phyloP scores from a whole-genome alignment of 306 rosid genomes.

The Cucurbita argyrosperma region DNA sequence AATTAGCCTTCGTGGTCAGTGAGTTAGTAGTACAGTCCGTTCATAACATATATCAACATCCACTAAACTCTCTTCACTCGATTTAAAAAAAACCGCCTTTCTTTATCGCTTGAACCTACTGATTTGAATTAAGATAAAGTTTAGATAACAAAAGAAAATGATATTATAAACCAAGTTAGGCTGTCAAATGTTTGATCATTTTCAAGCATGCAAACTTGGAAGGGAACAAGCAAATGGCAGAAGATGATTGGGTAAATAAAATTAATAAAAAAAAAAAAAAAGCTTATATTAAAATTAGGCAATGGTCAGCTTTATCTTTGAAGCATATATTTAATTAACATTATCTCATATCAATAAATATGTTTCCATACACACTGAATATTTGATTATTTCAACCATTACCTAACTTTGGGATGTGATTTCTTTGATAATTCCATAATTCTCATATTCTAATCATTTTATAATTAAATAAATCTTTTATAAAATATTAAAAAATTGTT shows the following conservation, averaged over 20 bases:
- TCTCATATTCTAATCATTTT: too few relatives aligned
- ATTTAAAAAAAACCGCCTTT: not conserved
- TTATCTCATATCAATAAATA: not conserved
- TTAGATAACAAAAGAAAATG: not conserved
- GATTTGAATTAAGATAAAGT: not conserved
- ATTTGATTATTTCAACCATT: not conserved
- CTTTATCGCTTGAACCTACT: not conserved
- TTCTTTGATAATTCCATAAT: not conserved
- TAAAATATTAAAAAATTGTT: too few relatives aligned
- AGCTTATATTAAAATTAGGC: not conserved
- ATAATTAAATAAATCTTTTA: too few relatives aligned
- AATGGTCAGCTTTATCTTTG: not conserved
- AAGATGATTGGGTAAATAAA: not conserved
- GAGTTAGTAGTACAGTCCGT: too few relatives aligned
- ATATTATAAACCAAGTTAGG: not conserved
- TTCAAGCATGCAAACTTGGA: constrained; percentile 28
- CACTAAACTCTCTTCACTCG: too few relatives aligned
- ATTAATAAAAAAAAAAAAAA: not conserved
- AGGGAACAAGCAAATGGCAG: constrained; percentile 18
- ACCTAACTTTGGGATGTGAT: constrained; percentile 1
- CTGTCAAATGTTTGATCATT: constrained; percentile 28
- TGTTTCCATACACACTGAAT: not conserved
- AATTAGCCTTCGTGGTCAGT: too few relatives aligned
- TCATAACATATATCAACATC: too few relatives aligned
- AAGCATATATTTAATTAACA: not conserved